phyloP scores from a whole-genome alignment of 176 grass and related monocot genomes.

The Carex kokanica region DNA sequence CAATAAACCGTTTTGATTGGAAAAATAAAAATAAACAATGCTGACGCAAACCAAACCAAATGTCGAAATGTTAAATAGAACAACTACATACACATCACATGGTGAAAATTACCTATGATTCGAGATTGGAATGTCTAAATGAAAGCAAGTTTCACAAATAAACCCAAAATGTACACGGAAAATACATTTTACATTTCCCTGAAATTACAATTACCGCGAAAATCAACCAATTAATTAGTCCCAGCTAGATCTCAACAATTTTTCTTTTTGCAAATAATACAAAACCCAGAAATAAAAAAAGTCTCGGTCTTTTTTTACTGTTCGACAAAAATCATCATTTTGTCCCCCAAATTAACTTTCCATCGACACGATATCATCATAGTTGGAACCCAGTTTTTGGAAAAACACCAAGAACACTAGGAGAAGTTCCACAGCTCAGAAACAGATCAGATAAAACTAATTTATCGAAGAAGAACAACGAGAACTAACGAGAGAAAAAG shows the following conservation, averaged over 20 bases:
- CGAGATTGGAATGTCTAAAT: background rate
- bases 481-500: constrained; percentile 3
- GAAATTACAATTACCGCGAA: background rate
- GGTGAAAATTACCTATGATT: background rate
- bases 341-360: constrained; percentile 13
- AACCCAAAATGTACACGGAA: background rate
- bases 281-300: background rate
- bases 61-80: background rate
- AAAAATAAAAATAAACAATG: background rate
- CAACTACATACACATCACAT: background rate
- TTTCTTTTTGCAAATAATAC: background rate
- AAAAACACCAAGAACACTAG: constrained; percentile 9
- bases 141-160: background rate
- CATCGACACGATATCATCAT: background rate
- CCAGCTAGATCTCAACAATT: constrained; percentile 40
- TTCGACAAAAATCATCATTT: constrained; percentile 6
- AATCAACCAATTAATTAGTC: background rate
- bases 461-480: background rate
- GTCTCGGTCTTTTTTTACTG: background rate
- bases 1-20: background rate
- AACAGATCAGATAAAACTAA: constrained; percentile 14
- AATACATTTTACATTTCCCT: background rate
- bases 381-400: background rate
- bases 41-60: background rate
- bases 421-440: background rate